These are phyloP conservation scores for Sherardia arvensis DNA, from an alignment of 257 asterid species.

Conservation along the genomic window DNA sequence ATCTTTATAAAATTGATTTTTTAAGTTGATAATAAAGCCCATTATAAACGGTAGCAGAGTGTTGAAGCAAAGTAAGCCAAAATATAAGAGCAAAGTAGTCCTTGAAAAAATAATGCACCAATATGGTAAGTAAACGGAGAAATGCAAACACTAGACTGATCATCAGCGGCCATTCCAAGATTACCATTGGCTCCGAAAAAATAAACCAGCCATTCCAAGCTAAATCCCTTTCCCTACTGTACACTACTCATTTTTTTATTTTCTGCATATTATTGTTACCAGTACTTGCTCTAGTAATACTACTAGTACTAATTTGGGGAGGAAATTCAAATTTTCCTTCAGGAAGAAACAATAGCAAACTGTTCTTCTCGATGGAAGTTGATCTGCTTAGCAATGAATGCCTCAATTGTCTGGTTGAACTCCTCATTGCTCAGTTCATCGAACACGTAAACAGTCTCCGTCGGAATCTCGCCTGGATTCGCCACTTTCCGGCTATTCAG, in stretches of 20 bases:
- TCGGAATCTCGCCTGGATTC: conserved; percentile 25
- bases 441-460: conserved; percentile 25
- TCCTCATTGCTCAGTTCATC: conserved; percentile 68
- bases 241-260: neutral
- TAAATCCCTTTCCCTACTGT: neutral
- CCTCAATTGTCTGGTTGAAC: conserved; percentile 60
- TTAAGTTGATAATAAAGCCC: too few species aligned
- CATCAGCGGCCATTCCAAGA: conserved; percentile 18
- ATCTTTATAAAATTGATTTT: too few species aligned
- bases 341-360: conserved; percentile 42
- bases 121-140: neutral
- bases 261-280: neutral
- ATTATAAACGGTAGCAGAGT: too few species aligned
- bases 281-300: neutral
- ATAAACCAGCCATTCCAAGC: conserved; percentile 5
- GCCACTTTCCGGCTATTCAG: conserved; percentile 23
- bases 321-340: conserved; percentile 14
- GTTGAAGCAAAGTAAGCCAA: neutral
- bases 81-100: neutral
- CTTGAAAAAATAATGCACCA: neutral
- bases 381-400: conserved; percentile 66
- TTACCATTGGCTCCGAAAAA: conserved; percentile 11
- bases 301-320: neutral
- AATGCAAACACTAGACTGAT: neutral
- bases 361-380: conserved; percentile 64